Evolutionary conservation across 345 rosid species (phyloP).

Genomic region (Pelargonium nanum): DNA sequence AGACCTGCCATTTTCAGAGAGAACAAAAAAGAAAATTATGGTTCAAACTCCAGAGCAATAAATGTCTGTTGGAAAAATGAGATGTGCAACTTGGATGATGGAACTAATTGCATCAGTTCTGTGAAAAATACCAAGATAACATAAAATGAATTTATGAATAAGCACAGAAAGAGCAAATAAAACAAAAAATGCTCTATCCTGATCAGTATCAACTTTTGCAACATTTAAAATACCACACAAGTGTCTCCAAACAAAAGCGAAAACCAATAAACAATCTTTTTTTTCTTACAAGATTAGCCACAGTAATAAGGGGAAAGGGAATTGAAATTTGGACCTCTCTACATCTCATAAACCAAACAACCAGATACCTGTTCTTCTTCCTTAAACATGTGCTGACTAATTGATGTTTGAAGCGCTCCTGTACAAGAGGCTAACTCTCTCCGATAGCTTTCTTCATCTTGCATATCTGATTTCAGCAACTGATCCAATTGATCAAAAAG

Average conservation of each 20-base stretch:
- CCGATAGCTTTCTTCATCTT: slow-evolving; percentile 44
- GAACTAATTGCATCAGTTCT: too few relatives aligned
- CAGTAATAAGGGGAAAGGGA: not conserved
- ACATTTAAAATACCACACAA: not conserved
- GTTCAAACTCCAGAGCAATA: not conserved
- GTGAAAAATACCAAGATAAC: too few relatives aligned
- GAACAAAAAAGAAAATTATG: not conserved
- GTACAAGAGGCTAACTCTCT: slow-evolving; percentile 74
- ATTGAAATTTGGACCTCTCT: too few relatives aligned
- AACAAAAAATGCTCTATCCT: not conserved
- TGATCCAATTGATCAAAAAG: slow-evolving; percentile 64
- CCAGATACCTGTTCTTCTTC: slow-evolving; percentile 78
- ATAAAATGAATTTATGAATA: not conserved
- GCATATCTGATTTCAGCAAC: slow-evolving; percentile 49
- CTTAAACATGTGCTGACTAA: slow-evolving; percentile 85
- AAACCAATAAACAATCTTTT: too few relatives aligned
- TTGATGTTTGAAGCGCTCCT: slow-evolving; percentile 74
- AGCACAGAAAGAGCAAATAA: not conserved
- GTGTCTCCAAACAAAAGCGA: not conserved
- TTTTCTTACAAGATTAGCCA: not conserved
- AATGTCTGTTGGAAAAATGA: not conserved
- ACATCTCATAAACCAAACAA: not conserved
- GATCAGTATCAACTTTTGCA: not conserved
- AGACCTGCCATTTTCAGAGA: slow-evolving; percentile 34
- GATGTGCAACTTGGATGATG: not conserved